Conservation (phyloP, 805 yeast species). For the Lachancea waltii region DNA sequence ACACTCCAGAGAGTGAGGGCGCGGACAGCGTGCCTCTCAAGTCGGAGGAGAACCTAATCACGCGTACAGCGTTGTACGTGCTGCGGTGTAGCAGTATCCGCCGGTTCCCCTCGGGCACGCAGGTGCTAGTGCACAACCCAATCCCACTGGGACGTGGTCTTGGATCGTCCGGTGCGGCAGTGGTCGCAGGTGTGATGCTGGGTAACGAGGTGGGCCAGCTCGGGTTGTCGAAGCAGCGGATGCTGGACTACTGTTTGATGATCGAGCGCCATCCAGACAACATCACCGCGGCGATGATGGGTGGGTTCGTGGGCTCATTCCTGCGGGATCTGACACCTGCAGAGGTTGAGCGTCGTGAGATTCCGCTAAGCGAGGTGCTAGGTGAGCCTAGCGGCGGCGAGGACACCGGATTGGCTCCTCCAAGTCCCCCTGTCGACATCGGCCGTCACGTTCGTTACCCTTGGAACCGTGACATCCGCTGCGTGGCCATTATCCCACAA, state of each 20-base stretch:
- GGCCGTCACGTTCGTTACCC: slow-evolving; percentile 84
- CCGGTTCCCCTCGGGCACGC: slow-evolving; percentile 78
- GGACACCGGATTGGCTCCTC: slow-evolving; percentile 63
- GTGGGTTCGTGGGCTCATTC: slow-evolving; percentile 96
- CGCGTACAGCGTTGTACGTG: slow-evolving; percentile 88
- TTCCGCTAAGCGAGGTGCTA: slow-evolving; percentile 78
- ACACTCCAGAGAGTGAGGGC: slow-evolving; percentile 69
- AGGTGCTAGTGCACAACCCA: slow-evolving; percentile 75
- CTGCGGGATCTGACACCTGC: slow-evolving; percentile 69
- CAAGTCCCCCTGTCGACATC: slow-evolving; percentile 76
- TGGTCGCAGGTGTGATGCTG: slow-evolving; percentile 89
- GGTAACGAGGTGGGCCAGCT: slow-evolving; percentile 81
- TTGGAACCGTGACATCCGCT: slow-evolving; percentile 76
- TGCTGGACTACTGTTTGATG: slow-evolving; percentile 92
- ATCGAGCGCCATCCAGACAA: slow-evolving; percentile 98
- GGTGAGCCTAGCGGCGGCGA: slow-evolving; percentile 70
- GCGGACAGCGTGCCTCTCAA: slow-evolving; percentile 70
- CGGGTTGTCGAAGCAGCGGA: slow-evolving; percentile 65
- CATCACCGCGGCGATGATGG: slow-evolving; percentile 98
- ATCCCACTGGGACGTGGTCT: slow-evolving; percentile 95
- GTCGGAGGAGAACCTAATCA: slow-evolving; percentile 77
- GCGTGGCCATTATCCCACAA: slow-evolving; percentile 87
- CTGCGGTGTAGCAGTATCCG: slow-evolving; percentile 74
- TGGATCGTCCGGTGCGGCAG: slow-evolving; percentile 98
- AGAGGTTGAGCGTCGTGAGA: slow-evolving; percentile 69